Percentiles rank a stretch among this genome's conserved stretches.
These are phyloP conservation scores for Penicillium sp. DNA, from an alignment of 2,329 filamentous ascomycete genomes.

Conservation along the genomic window DNA sequence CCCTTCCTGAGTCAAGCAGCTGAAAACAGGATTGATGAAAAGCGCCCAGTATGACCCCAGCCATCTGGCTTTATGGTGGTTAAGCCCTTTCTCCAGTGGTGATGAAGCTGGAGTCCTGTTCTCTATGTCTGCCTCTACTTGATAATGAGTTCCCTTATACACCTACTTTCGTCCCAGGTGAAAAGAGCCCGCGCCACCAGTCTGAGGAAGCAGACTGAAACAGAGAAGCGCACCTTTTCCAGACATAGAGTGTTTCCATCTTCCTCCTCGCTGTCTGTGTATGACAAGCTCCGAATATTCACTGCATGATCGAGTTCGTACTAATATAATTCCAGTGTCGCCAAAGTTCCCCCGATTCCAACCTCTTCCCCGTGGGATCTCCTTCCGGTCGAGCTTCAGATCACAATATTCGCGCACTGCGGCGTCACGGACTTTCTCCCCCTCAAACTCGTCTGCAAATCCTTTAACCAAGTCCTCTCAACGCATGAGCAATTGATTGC, in stretches of 20 bases:
- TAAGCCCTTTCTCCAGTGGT: conserved; percentile 15
- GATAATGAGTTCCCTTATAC: conserved; percentile 43
- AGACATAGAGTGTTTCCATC: conserved; percentile 29
- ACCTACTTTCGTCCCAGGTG: conserved; percentile 34
- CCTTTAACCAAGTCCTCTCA: conserved; percentile 42
- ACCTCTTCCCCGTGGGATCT: conserved; percentile 44
- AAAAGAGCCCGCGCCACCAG: conserved; percentile 39
- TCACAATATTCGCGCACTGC: conserved; percentile 48
- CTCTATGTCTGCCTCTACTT: conserved; percentile 30
- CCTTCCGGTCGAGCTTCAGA: conserved; percentile 48
- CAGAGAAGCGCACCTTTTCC: conserved; percentile 31
- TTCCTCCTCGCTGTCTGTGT: conserved; percentile 34
- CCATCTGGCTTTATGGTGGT: conserved; percentile 13
- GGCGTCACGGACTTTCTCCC: conserved; percentile 42
- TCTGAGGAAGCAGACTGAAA: conserved; percentile 34
- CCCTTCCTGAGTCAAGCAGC: background rate
- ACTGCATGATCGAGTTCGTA: background rate
- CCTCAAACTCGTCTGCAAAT: conserved; percentile 46
- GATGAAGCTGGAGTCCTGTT: conserved; percentile 31
- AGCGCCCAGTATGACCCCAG: background rate
- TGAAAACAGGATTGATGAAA: conserved; percentile 14
- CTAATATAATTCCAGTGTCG: conserved; percentile 26
- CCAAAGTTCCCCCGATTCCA: conserved; percentile 30
- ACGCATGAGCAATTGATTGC: conserved; percentile 46
- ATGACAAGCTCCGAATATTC: conserved; percentile 14